These are phyloP conservation scores for Leucosporidium scottii DNA, from an alignment of 768 basidiomycete species.

Conservation along the genomic window DNA sequence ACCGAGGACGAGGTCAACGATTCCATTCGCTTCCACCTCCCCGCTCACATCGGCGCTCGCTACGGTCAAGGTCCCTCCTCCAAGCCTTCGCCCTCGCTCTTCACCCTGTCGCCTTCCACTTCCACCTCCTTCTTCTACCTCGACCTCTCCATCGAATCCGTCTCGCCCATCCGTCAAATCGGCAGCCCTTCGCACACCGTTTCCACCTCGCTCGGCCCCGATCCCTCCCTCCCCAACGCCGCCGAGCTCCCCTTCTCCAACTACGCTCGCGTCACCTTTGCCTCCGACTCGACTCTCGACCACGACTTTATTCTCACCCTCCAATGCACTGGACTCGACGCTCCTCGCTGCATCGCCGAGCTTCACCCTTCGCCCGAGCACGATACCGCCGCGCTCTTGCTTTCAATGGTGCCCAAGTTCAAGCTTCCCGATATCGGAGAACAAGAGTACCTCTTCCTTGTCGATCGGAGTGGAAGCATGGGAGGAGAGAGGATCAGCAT, in stretches of 20 bases:
- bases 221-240: constrained; percentile 12
- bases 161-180: constrained; percentile 25
- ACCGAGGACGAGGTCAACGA: constrained; percentile 50
- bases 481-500: constrained; percentile 16
- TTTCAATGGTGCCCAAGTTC: constrained; percentile 55
- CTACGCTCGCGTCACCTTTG: constrained; percentile 38
- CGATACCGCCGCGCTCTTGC: constrained; percentile 48
- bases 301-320: constrained; percentile 53
- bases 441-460: constrained; percentile 55
- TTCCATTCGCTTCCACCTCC: constrained; percentile 54
- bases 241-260: constrained; percentile 47
- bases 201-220: constrained; percentile 21
- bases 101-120: constrained; percentile 22
- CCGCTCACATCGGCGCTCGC: constrained; percentile 50
- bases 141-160: constrained; percentile 18
- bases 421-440: constrained; percentile 44
- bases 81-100: constrained; percentile 42
- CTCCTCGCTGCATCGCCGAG: constrained; percentile 52
- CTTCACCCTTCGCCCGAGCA: constrained; percentile 43
- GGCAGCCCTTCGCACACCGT: constrained; percentile 29
- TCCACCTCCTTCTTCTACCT: constrained; percentile 37
- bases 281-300: constrained; percentile 47
- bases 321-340: constrained; percentile 50
- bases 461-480: constrained; percentile 60
- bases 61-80: constrained; percentile 49